phyloP scores from a whole-genome alignment of 2,329 filamentous ascomycete species.

The Alternaria ethzedia region DNA sequence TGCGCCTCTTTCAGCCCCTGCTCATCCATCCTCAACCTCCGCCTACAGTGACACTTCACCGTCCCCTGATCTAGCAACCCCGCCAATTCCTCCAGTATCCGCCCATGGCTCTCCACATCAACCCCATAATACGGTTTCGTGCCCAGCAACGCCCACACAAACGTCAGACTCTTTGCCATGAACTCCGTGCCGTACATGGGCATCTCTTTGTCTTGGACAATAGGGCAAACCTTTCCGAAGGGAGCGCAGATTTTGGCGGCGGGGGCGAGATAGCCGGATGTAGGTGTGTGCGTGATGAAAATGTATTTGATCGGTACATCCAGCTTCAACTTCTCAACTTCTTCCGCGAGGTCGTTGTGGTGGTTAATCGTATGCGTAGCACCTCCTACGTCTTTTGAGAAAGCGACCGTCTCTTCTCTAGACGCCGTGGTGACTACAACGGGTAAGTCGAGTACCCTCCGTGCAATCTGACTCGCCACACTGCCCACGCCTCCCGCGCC shows the following conservation, averaged over 20 bases:
- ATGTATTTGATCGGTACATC: conserved; percentile 7
- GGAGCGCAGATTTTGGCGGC: conserved; percentile 5
- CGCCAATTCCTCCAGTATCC: neutral
- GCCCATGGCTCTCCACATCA: conserved; percentile 1
- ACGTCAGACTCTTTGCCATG: conserved; percentile 12
- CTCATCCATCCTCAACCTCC: conserved; percentile 5
- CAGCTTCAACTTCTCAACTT: conserved; percentile 2
- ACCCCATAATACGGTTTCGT: conserved; percentile 11
- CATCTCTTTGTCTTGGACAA: conserved; percentile 10
- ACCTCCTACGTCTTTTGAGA: conserved; percentile 7
- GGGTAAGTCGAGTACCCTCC: conserved; percentile 4
- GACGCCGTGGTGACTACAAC: conserved; percentile 12
- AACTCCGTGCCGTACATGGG: conserved; percentile 13
- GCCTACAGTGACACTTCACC: conserved; percentile 7
- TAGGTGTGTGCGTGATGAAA: conserved; percentile 10
- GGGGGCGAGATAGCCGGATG: conserved; percentile 3
- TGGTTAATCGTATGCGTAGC: conserved; percentile 10
- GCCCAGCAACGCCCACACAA: conserved; percentile 4
- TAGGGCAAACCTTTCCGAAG: conserved; percentile 6
- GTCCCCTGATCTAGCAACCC: neutral
- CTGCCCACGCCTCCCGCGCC: conserved; percentile 10
- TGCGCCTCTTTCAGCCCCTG: conserved; percentile 7
- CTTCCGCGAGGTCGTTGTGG: conserved; percentile 1
- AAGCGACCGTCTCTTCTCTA: conserved; percentile 7
- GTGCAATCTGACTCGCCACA: conserved; percentile 10